Conservation (phyloP, 495 filamentous ascomycete species). For the Opeltia flavorubescens region DNA sequence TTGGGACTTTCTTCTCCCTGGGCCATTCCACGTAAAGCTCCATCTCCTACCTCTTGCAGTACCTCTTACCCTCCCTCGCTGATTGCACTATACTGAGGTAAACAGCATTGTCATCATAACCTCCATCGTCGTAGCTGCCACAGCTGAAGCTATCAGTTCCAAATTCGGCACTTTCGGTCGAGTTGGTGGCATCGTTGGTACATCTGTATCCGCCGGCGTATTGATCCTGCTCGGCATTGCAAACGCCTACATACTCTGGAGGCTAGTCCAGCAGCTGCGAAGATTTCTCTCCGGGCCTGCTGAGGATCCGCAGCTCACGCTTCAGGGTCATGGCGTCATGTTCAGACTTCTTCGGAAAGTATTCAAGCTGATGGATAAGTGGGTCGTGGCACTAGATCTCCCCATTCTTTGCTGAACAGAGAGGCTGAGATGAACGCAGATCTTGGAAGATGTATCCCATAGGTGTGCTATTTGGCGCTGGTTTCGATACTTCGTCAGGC, state of each 20-base stretch:
- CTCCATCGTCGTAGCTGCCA: conserved; percentile 81
- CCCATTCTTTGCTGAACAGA: neutral
- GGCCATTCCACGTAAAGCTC: conserved; percentile 67
- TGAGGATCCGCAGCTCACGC: conserved; percentile 44
- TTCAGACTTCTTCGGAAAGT: conserved; percentile 55
- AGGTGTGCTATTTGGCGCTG: conserved; percentile 80
- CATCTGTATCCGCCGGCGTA: conserved; percentile 68
- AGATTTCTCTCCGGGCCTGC: conserved; percentile 36
- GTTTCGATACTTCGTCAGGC: conserved; percentile 80
- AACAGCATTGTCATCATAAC: conserved; percentile 72
- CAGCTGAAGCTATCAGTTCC: conserved; percentile 63
- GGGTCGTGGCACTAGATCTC: conserved; percentile 2
- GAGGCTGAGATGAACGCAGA: conserved; percentile 13
- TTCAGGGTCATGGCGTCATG: conserved; percentile 66
- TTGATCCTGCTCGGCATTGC: conserved; percentile 68
- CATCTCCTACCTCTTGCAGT: no score
- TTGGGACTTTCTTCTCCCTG: conserved; percentile 89
- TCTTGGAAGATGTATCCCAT: conserved; percentile 98
- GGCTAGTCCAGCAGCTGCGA: conserved; percentile 53
- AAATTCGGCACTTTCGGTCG: conserved; percentile 66
- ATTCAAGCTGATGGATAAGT: conserved; percentile 72
- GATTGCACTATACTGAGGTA: neutral
- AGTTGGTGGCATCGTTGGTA: conserved; percentile 80
- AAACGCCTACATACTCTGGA: conserved; percentile 74
- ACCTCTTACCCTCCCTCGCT: no score